Evolutionary conservation across 805 yeast genomes (phyloP), one percentile per base, ranked within the genome.

Genomic region (Helenozyma rhizophorensis): DNA sequence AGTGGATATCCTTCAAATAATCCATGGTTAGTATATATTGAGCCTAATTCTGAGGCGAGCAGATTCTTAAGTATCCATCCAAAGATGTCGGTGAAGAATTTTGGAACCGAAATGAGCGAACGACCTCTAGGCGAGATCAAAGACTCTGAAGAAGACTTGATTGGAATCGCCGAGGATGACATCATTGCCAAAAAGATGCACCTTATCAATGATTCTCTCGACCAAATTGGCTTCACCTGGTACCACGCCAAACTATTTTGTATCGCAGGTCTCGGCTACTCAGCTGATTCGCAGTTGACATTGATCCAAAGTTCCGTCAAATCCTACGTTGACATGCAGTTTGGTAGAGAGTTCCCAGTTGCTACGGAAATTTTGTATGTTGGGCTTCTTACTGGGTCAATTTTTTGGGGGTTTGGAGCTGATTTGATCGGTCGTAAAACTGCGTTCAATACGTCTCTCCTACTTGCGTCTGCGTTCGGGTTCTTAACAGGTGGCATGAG

Each of bases 191-290:
- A 50, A 27, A 73, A 72, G 38, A 68, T 73, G 48, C 54, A 52
- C 27, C 50, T 75, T 8, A 56, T 75, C 30, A 74, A 75, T 50
- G 53, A 72, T 36, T 78, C 82, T 12, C 60, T 76, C 36, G 80
- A 77, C 47, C 78, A 77, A 44, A 73, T 76, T 33, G 82, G 82
- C 0, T 73, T 77, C 55, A 76, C 83, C 1, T 66, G 72, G 64
- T 72, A 68, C 43, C 80, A 75, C 39, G 56, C 63, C 34, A 64
- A 70, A 47, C 51, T 72, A 9, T 74, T 75, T 47, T 60, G 64
- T 39, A 49, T 75, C 14, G 74, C 74, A 18, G 81, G 80, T 7
- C 67, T 70, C 56, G 81, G 81, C 18, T 76, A 74, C 39, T 67
- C 73, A 4, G 75, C 68, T 10, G 66, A 58, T 31, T 52, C 61